These are phyloP conservation scores for Carallia brachiata DNA, from an alignment of 345 rosid species.

Conservation along the genomic window DNA sequence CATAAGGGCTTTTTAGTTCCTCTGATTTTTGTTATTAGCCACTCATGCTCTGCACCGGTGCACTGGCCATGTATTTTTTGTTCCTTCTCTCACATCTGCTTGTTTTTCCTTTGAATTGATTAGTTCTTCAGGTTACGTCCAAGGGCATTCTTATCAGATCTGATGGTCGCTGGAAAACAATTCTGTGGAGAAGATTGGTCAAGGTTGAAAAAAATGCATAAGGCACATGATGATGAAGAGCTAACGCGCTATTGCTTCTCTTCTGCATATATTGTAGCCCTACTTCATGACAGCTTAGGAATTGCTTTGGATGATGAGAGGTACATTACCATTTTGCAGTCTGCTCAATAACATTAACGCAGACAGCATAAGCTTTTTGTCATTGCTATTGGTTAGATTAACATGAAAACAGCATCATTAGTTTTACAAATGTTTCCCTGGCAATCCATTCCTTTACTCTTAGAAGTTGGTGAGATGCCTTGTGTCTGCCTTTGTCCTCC, in stretches of 20 bases:
- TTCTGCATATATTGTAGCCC: constrained; percentile 80
- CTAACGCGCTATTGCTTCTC: constrained; percentile 78
- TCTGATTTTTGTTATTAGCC: background rate
- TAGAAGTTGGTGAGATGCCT: too few species aligned
- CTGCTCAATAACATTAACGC: background rate
- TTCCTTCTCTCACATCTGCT: constrained; percentile 8
- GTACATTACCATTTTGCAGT: constrained; percentile 23
- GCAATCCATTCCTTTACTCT: too few species aligned
- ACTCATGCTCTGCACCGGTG: constrained; percentile 6
- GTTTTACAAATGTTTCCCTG: too few species aligned
- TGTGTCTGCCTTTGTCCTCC: too few species aligned
- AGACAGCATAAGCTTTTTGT: background rate
- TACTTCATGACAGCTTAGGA: constrained; percentile 88
- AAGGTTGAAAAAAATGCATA: constrained; percentile 52
- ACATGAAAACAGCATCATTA: background rate
- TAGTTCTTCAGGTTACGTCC: constrained; percentile 73
- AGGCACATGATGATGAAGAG: constrained; percentile 55
- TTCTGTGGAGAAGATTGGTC: constrained; percentile 90
- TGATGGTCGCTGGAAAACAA: constrained; percentile 57
- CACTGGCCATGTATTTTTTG: background rate
- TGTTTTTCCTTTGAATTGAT: constrained; percentile 15
- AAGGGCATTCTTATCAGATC: constrained; percentile 57
- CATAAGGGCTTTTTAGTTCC: background rate
- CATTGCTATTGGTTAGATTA: background rate
- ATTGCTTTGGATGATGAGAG: constrained; percentile 59